Percentiles rank a stretch among this genome's conserved stretches.
Conservation (phyloP, 164 flowering plant species). For the Stephania yunnanensis region DNA sequence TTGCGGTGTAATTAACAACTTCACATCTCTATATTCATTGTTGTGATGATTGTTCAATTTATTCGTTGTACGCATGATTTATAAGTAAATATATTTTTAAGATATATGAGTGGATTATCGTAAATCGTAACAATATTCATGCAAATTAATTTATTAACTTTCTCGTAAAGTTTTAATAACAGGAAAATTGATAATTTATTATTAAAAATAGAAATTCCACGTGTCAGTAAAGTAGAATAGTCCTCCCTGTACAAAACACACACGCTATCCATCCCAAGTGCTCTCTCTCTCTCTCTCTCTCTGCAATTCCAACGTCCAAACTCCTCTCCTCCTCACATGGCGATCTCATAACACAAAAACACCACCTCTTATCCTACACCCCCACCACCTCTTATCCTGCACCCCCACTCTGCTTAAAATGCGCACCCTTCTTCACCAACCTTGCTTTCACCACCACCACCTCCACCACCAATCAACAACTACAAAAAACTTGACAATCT, state of each 20-base stretch:
- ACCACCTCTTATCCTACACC: conserved; percentile 21
- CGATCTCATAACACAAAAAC: background rate
- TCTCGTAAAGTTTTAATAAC: no score
- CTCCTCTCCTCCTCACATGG: background rate
- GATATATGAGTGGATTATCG: no score
- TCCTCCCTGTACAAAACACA: background rate
- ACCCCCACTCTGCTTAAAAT: conserved; percentile 30
- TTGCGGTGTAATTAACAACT: no score
- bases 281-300: background rate
- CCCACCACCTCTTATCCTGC: conserved; percentile 20
- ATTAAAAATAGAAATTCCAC: background rate
- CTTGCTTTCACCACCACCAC: conserved; percentile 16
- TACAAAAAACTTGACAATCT: conserved; percentile 1
- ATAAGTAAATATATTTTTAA: no score
- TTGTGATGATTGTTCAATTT: no score
- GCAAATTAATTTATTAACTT: no score
- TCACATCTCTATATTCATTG: no score
- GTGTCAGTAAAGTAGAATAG: background rate
- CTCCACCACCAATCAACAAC: conserved; percentile 11
- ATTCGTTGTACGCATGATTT: no score
- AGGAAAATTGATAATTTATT: no score
- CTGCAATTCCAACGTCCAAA: background rate
- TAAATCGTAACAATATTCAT: no score
- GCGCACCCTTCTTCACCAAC: conserved; percentile 33
- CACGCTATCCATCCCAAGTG: background rate